phyloP scores from a whole-genome alignment of 2,329 filamentous ascomycete species.

The Cladosporium colombiae region DNA sequence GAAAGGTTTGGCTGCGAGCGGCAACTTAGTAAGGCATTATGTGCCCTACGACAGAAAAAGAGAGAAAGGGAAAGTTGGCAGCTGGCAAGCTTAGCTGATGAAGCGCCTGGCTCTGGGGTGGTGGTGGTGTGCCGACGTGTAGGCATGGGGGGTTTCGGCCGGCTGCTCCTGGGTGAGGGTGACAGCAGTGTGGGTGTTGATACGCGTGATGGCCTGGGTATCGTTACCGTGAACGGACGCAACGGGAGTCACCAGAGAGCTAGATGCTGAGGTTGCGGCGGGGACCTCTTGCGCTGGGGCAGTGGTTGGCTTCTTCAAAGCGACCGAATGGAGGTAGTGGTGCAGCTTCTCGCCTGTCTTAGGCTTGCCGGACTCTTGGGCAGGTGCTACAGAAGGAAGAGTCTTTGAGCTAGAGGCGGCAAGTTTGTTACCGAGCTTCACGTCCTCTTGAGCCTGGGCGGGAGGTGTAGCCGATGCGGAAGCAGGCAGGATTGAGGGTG shows the following conservation, averaged over 20 bases:
- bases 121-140: background rate
- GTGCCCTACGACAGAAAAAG: background rate
- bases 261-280: background rate
- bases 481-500: background rate
- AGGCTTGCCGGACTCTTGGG: background rate
- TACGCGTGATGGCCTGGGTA: background rate
- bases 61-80: background rate
- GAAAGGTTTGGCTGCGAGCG: background rate
- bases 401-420: background rate
- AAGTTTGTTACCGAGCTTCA: background rate
- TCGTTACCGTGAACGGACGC: background rate
- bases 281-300: background rate
- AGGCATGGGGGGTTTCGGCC: background rate
- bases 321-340: constrained; percentile 1
- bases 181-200: background rate
- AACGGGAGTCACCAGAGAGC: background rate
- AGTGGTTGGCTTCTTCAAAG: background rate
- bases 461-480: background rate
- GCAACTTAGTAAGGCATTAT: background rate
- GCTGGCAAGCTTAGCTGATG: background rate
- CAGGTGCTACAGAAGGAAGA: background rate
- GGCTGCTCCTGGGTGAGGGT: background rate
- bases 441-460: background rate
- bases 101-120: constrained; percentile 1
- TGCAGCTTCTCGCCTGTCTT: constrained; percentile 3